Conservation (phyloP, 2,329 filamentous ascomycete species). For the Pseudovirgaria hyperparasitica region DNA sequence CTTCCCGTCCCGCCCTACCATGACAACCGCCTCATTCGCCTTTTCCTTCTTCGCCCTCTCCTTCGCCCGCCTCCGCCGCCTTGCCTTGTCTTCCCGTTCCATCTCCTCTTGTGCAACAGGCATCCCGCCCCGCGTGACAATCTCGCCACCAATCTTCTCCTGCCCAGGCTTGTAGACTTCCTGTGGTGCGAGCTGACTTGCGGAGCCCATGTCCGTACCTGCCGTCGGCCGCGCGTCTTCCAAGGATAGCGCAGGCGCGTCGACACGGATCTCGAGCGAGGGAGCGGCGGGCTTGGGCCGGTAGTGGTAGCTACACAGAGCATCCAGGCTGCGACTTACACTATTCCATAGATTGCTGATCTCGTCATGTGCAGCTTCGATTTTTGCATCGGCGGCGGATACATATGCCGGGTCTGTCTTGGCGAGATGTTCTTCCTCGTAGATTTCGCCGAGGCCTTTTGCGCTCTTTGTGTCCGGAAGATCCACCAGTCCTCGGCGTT, state of each 20-base stretch:
- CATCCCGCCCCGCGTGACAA: constrained; percentile 65
- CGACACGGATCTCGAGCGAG: constrained; percentile 74
- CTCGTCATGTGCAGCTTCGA: constrained; percentile 70
- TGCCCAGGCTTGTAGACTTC: constrained; percentile 81
- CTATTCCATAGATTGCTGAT: constrained; percentile 75
- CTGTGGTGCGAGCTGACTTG: constrained; percentile 76
- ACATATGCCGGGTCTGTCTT: constrained; percentile 67
- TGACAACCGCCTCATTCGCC: constrained; percentile 32
- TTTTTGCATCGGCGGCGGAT: constrained; percentile 69
- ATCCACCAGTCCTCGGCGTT: constrained; percentile 61
- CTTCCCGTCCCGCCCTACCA: constrained; percentile 31
- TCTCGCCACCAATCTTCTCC: constrained; percentile 53
- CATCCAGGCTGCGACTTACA: constrained; percentile 68
- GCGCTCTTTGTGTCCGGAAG: constrained; percentile 80
- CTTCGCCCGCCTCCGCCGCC: constrained; percentile 68
- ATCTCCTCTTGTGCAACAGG: constrained; percentile 76
- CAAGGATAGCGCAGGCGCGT: constrained; percentile 86
- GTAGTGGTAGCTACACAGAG: constrained; percentile 89
- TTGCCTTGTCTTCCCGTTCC: constrained; percentile 70
- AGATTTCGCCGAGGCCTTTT: constrained; percentile 80
- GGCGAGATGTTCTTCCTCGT: constrained; percentile 84
- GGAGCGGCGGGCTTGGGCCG: constrained; percentile 75
- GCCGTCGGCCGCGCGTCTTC: constrained; percentile 87
- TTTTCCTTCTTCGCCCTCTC: constrained; percentile 66
- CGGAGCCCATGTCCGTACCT: constrained; percentile 56